Conservation (phyloP, 345 rosid species). For the Salix viminalis region DNA sequence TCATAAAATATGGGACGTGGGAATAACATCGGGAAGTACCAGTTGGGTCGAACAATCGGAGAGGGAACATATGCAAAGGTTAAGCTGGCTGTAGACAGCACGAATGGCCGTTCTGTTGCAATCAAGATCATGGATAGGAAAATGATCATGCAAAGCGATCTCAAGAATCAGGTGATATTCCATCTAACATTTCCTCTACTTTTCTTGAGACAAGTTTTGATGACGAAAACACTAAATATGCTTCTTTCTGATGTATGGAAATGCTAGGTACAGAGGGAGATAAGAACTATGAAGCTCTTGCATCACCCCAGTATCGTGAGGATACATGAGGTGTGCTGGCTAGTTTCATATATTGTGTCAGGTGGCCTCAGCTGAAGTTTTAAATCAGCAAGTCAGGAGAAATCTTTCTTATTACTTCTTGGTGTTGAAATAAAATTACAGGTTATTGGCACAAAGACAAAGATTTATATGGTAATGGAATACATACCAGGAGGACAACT, state of each 20-base stretch:
- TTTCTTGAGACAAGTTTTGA: not conserved
- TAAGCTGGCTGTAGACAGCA: constrained; percentile 68
- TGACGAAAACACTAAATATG: not conserved
- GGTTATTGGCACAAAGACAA: constrained; percentile 87
- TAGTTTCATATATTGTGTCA: not conserved
- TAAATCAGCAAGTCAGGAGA: not conserved
- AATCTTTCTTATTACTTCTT: not conserved
- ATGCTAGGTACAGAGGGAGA: constrained; percentile 66
- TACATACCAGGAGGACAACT: constrained; percentile 77
- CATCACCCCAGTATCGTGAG: constrained; percentile 73
- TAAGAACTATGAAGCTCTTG: constrained; percentile 79
- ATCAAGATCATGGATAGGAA: constrained; percentile 78
- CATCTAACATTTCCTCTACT: not conserved
- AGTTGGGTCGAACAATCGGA: constrained; percentile 64
- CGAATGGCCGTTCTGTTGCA: constrained; percentile 52
- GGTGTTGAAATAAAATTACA: constrained; percentile 16
- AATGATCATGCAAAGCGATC: constrained; percentile 60
- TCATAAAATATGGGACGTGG: constrained; percentile 39
- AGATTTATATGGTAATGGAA: constrained; percentile 86
- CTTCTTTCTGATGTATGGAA: constrained; percentile 11
- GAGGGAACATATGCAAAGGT: constrained; percentile 92
- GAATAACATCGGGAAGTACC: constrained; percentile 64
- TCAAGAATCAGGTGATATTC: constrained; percentile 56
- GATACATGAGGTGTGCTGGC: constrained; percentile 66
- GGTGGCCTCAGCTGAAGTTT: not conserved